Conservation (phyloP, 768 basidiomycete species). For the Lactifluus echinatus region DNA sequence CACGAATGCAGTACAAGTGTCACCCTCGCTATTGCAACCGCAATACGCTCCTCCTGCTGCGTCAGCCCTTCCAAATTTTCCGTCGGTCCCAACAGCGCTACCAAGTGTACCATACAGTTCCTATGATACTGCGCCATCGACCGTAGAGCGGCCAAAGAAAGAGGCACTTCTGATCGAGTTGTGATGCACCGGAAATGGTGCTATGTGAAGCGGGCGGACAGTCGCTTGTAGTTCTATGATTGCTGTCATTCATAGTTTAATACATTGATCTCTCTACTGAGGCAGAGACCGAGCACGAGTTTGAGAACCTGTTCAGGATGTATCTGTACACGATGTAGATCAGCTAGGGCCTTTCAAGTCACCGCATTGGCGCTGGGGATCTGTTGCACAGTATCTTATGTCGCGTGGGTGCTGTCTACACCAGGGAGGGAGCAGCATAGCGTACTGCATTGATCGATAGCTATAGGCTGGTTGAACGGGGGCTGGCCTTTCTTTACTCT, state of each 20-base stretch:
- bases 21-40: conserved; percentile 8
- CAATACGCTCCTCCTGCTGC: conserved; percentile 12
- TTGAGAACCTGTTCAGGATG: too few species aligned
- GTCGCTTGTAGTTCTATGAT: not conserved
- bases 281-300: not conserved
- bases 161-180: conserved; percentile 21
- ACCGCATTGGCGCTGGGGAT: too few species aligned
- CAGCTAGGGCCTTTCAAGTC: too few species aligned
- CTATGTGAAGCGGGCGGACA: not conserved
- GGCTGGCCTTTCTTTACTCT: too few species aligned
- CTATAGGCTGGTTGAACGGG: too few species aligned
- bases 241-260: conserved; percentile 4
- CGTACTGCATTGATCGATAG: too few species aligned
- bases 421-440: too few species aligned
- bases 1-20: conserved; percentile 13
- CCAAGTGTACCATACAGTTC: conserved; percentile 11
- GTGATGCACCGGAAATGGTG: not conserved
- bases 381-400: too few species aligned
- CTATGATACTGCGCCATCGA: conserved; percentile 8
- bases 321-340: too few species aligned
- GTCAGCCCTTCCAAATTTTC: conserved; percentile 17
- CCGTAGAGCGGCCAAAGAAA: conserved; percentile 20
- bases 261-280: not conserved
- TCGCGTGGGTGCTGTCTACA: too few species aligned
- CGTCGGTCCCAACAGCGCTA: conserved; percentile 18